Base-by-base conservation (phyloP, 1,139 yeast genomes). In the Geotrichum europaeum region DNA sequence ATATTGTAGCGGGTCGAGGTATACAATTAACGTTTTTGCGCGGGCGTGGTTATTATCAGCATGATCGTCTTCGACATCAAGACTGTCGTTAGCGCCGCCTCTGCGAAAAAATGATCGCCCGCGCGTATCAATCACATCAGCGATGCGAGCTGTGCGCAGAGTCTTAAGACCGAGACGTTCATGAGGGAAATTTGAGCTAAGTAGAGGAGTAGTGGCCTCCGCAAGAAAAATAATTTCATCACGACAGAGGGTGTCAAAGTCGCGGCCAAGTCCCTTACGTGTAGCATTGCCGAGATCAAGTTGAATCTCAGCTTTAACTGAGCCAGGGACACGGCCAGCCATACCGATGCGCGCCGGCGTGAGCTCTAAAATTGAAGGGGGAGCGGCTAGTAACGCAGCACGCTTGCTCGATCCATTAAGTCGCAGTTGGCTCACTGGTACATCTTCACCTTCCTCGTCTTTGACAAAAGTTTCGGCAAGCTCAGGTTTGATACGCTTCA, bases 211-310 rank as follows among this genome's bases (percentile, higher is more conserved):
- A 40, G 28, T 59, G n/a, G 74, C 45, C 13, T 67, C 57, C 1
- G 68, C 64, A 6, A 77, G 58, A 34, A 72, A 69, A 9, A 77
- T 60, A 6, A 70, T 62, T 45, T 75, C 77, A 4, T 73, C 77
- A 0, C 60, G 60, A 10, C 59, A 50, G 32, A 76, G 52, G 0
- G 64, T 40, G 25, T 70, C 73, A 79, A 80, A 77, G 25, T 72
- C 77, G 10, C 62, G 53, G 13, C 63, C 56, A 13, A 40, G 4
- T 69, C 67, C 24, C 64, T 64, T 2, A 67, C 70, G 40, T 55
- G 60, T 1, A 67, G 10, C 22, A 7, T 60, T 47, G 63, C 61
- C 49, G 12, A 49, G 12, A 6, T 61, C 63, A 25, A 61, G 36
- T 5, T 25, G 49, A 4, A 61, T 20, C 30, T 61, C 63, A 9